These are phyloP conservation scores for Neonothopanus nambi DNA, from an alignment of 1,284 basidiomycete species.

Conservation along the genomic window DNA sequence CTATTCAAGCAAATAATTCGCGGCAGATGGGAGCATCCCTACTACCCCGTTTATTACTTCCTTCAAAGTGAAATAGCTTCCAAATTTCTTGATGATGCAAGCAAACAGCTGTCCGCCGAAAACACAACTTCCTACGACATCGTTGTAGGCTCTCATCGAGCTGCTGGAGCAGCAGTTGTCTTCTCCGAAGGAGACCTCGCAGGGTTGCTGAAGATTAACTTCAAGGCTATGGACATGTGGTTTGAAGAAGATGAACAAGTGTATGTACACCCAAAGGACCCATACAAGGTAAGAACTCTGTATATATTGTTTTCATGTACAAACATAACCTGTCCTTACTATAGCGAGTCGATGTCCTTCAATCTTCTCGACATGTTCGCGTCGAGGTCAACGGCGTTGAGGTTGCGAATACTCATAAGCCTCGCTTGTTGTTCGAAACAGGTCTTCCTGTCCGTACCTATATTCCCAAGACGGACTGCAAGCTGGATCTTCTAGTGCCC, in stretches of 20 bases:
- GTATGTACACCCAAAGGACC: conserved; percentile 63
- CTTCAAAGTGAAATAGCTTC: conserved; percentile 39
- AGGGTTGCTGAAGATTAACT: conserved; percentile 50
- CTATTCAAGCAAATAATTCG: not conserved
- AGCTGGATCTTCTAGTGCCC: conserved; percentile 48
- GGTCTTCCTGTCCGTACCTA: conserved; percentile 57
- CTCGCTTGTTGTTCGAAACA: conserved; percentile 61
- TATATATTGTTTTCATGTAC: not conserved
- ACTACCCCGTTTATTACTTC: conserved; percentile 60
- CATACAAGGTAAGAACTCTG: conserved; percentile 55
- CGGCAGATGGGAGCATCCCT: conserved; percentile 55
- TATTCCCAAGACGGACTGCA: conserved; percentile 58
- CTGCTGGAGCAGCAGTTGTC: conserved; percentile 41
- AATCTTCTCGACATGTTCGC: conserved; percentile 60
- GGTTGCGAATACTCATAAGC: conserved; percentile 56
- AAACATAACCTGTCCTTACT: conserved; percentile 3
- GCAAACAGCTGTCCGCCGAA: conserved; percentile 17
- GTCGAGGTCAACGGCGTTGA: conserved; percentile 62
- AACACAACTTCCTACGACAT: conserved; percentile 45
- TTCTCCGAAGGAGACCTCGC: conserved; percentile 39
- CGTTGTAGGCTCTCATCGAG: conserved; percentile 40
- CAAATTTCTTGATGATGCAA: conserved; percentile 9
- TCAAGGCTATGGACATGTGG: conserved; percentile 58
- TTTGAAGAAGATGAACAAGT: conserved; percentile 69
- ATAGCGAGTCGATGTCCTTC: conserved; percentile 60